Evolutionary conservation across 2,329 filamentous ascomycete species (phyloP), one percentile per base, ranked within the genome.

Genomic region (Dactylellina parvicollis): DNA sequence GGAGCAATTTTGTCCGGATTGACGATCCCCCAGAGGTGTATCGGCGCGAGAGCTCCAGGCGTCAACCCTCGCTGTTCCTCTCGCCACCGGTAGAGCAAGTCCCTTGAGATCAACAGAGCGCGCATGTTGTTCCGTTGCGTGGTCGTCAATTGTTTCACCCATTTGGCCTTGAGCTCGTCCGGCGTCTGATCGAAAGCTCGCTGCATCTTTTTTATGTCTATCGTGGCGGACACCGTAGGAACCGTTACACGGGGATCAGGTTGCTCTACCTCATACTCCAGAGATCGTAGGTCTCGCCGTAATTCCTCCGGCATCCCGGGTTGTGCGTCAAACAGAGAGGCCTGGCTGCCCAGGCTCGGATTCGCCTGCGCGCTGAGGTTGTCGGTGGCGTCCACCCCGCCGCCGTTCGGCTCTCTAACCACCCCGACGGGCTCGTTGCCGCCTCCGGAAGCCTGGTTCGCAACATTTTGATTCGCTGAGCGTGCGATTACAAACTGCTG

Each of bases 121-220:
- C 52, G 30, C 42, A 67, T 59, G 22, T 52, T 52, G 14, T 16
- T 4, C 10, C n/a, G 46, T 49, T 50, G n/a, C 42, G 20, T 16
- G n/a, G 4, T 28, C 32, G 55, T 22, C 4, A 44, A n/a, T 8
- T 20, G n/a, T 10, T 50, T 7, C 12, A 49, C 20, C 30, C 42
- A 50, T 24, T 38, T 4, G 14, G 24, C 30, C 36, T 67, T 59
- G n/a, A n/a, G n/a, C n/a, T n/a, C n/a, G 7, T 67, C 36, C 3
- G 52, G 32, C 2, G 54, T 44, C 2, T 9, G n/a, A 16, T 50
- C 42, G 22, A 57, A 67, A 10, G 46, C 10, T 34, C 32, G 24
- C 7, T 40, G 55, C 4, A 67, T n/a, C 22, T 40, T 7, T 8
- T 26, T 28, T 10, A n/a, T 20, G 8, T 38, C 24, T 2, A 38